Conservation (phyloP, 345 rosid species). For the Linum trigynum region DNA sequence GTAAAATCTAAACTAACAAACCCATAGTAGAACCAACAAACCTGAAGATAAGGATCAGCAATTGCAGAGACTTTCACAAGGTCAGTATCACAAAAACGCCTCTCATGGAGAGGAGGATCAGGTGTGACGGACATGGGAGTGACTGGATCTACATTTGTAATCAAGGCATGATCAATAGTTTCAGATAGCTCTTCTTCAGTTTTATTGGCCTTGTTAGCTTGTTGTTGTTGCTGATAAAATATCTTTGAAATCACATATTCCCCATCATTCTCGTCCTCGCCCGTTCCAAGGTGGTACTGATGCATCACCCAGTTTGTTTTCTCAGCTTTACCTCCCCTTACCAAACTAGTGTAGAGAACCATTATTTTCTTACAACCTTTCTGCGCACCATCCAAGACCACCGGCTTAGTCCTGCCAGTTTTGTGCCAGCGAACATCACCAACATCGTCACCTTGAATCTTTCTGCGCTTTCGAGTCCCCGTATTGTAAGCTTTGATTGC, state of each 20-base stretch:
- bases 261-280: conserved; percentile 78
- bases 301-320: conserved; percentile 98
- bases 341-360: conserved; percentile 61
- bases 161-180: conserved; percentile 18
- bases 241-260: conserved; percentile 76
- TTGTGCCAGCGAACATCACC: conserved; percentile 98
- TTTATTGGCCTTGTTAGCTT: conserved; percentile 44
- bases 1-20: too few species aligned
- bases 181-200: conserved; percentile 42
- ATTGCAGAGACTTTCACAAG: conserved; percentile 16
- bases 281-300: conserved; percentile 87
- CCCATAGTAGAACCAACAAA: conserved; percentile 13
- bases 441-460: conserved; percentile 63
- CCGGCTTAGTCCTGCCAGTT: conserved; percentile 89
- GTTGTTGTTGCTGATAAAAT: conserved; percentile 58
- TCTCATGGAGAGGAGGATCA: conserved; percentile 40
- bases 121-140: conserved; percentile 69
- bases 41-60: conserved; percentile 35
- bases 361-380: conserved; percentile 86
- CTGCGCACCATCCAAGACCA: conserved; percentile 61
- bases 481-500: conserved; percentile 87
- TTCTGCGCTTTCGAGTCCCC: conserved; percentile 87
- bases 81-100: conserved; percentile 28
- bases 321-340: conserved; percentile 60
- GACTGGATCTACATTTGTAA: conserved; percentile 54